Evolutionary conservation across 257 asterid species (phyloP), one percentile per base, ranked within the genome.

Genomic region (Sherardia arvensis): DNA sequence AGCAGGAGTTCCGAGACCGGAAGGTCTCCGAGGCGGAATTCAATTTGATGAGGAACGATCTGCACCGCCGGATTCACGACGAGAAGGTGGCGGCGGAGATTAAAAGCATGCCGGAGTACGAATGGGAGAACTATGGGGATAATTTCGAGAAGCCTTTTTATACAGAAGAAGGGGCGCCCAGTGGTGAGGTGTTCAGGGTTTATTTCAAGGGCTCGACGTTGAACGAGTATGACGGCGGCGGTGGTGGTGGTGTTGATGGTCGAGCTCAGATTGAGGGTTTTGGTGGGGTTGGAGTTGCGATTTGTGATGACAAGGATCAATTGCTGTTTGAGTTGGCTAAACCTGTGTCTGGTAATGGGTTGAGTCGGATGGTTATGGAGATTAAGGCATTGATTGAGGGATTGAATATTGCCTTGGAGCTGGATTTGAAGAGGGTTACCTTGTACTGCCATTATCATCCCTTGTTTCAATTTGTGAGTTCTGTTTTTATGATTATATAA

Each of bases 281-380:
- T 38, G 47, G 84, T 28, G 97, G 93, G 55, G 71, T 87, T 70
- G 96, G 97, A 25, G 85, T 87, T 4, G 96, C 95, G 0, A 77
- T 91, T 53, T 87, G 95, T 66, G 87, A 85, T 67, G 76, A 85
- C 15, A 66, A 69, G 29, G 91, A 67, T 48, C 81, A 74, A 3
- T 80, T 87, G 77, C 45, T 87, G 74, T 82, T 90, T 49, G 95
- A 91, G 75, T 4, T 85, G 78, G 72, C 80, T 28, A 87, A 87
- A 71, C 91, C 95, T 4, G 62, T 84, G 58, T 62, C 7, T 36
- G 76, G 71, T 21, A 66, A 60, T 56, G 86, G 74, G 67, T 25
- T 25, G 51, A 76, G 33, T 68, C 68, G 86, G 64, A 75, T 48
- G 21, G 15, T 38, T 5, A 71, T 74, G 7, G 95, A 82, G 59